Evolutionary conservation across 306 rosid genomes (phyloP).

Genomic region (Fragaria ananassa): DNA sequence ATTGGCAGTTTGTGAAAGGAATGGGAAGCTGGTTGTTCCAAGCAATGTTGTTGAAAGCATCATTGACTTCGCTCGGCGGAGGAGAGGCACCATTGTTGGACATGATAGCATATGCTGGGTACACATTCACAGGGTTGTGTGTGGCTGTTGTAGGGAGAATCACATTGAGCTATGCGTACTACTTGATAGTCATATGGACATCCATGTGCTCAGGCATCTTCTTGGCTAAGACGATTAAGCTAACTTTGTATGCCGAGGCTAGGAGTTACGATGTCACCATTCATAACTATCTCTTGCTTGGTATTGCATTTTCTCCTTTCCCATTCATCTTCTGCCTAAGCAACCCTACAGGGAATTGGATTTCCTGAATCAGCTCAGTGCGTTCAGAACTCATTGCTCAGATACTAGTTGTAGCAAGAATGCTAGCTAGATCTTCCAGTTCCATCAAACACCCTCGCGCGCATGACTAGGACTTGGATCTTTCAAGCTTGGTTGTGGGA

Average conservation of each 20-base stretch:
- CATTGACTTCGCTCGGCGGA: conserved; percentile 50
- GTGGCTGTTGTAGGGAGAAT: conserved; percentile 59
- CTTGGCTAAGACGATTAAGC: conserved; percentile 63
- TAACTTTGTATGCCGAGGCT: conserved; percentile 56
- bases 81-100: conserved; percentile 61
- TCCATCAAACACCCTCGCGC: neutral
- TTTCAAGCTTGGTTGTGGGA: neutral
- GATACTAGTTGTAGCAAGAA: neutral
- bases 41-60: conserved; percentile 52
- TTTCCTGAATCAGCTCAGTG: neutral
- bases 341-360: conserved; percentile 8
- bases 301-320: conserved; percentile 59
- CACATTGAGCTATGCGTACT: conserved; percentile 44
- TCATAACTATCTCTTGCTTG: conserved; percentile 69
- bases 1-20: conserved; percentile 63
- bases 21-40: conserved; percentile 66
- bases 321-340: conserved; percentile 37
- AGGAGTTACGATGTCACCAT: conserved; percentile 58
- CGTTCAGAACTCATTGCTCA: neutral
- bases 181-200: conserved; percentile 58
- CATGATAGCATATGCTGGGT: conserved; percentile 66
- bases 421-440: neutral
- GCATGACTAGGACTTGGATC: neutral
- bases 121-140: conserved; percentile 55
- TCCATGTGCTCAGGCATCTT: conserved; percentile 71